Evolutionary conservation across 768 basidiomycete species (phyloP).

Genomic region (Trametes sanguinea): DNA sequence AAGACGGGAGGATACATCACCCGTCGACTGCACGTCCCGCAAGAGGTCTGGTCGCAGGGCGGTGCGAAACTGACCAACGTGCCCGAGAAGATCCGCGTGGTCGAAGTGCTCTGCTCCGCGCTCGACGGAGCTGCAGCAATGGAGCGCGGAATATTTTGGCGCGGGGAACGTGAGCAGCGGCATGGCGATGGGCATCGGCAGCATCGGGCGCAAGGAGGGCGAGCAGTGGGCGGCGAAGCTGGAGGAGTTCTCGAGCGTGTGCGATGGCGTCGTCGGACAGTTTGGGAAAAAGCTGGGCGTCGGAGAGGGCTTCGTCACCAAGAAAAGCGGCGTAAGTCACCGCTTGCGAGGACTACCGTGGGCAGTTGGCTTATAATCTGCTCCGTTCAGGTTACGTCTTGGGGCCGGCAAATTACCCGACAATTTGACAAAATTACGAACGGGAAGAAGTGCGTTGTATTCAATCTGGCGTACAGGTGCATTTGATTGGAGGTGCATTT

Average conservation of each 20-base stretch:
- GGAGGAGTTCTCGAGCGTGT: slow-evolving; percentile 78
- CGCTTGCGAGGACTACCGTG: background rate
- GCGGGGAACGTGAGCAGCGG: slow-evolving; percentile 79
- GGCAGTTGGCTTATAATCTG: background rate
- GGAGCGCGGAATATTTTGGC: slow-evolving; percentile 74
- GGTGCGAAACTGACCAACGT: slow-evolving; percentile 83
- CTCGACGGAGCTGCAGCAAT: slow-evolving; percentile 77
- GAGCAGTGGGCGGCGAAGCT: slow-evolving; percentile 77
- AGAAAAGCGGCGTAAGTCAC: slow-evolving; percentile 65
- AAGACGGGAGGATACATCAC: slow-evolving; percentile 88
- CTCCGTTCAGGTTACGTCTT: slow-evolving; percentile 50
- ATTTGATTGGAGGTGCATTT: background rate
- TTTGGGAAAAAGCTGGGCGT: slow-evolving; percentile 89
- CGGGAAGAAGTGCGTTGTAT: slow-evolving; percentile 74
- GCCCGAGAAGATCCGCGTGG: slow-evolving; percentile 83
- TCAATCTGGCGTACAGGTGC: background rate
- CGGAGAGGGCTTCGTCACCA: slow-evolving; percentile 82
- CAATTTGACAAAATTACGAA: slow-evolving; percentile 84
- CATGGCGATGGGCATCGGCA: slow-evolving; percentile 72
- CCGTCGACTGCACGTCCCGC: slow-evolving; percentile 81
- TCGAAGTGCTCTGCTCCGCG: slow-evolving; percentile 75
- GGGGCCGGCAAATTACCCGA: slow-evolving; percentile 73
- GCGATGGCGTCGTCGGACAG: slow-evolving; percentile 77
- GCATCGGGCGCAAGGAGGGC: slow-evolving; percentile 74
- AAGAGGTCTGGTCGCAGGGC: slow-evolving; percentile 89